These are phyloP conservation scores for Hypoxylon cercidicola DNA, from an alignment of 495 filamentous ascomycete genomes.

Conservation along the genomic window DNA sequence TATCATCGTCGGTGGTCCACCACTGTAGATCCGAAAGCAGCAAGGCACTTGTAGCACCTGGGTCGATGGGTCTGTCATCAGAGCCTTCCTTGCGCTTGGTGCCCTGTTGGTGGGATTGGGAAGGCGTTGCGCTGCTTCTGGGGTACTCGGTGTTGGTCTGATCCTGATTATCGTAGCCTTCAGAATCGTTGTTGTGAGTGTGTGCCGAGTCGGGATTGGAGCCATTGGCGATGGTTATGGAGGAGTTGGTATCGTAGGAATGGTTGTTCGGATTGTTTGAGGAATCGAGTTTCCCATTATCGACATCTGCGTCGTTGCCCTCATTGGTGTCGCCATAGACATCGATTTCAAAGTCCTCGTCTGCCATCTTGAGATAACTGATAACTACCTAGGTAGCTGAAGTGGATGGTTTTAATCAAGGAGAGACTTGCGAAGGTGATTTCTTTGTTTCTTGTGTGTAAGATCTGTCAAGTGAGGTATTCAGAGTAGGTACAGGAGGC, in stretches of 20 bases:
- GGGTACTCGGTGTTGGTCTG: conserved; percentile 55
- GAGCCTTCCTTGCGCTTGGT: conserved; percentile 78
- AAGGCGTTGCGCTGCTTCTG: conserved; percentile 49
- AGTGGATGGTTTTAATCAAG: conserved; percentile 45
- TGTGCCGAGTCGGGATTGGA: conserved; percentile 46
- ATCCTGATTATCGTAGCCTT: conserved; percentile 48
- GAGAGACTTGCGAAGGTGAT: conserved; percentile 34
- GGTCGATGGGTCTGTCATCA: conserved; percentile 82
- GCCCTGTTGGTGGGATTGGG: conserved; percentile 69
- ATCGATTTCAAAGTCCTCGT: conserved; percentile 98
- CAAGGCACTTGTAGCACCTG: conserved; percentile 82
- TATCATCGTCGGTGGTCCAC: conserved; percentile 97
- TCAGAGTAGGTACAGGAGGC: conserved; percentile 49
- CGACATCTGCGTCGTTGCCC: conserved; percentile 56
- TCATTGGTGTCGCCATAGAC: conserved; percentile 87
- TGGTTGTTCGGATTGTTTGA: conserved; percentile 50
- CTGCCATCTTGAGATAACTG: conserved; percentile 70
- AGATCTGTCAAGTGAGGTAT: conserved; percentile 46
- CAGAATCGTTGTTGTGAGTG: conserved; percentile 45
- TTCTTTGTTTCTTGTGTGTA: conserved; percentile 6
- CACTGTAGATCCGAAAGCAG: conserved; percentile 90
- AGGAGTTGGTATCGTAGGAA: conserved; percentile 50
- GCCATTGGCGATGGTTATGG: conserved; percentile 51
- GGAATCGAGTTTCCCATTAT: conserved; percentile 60
- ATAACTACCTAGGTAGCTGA: conserved; percentile 30